Evolutionary conservation across 2,329 filamentous ascomycete genomes (phyloP).

Genomic region (Penicillium corylophilum): DNA sequence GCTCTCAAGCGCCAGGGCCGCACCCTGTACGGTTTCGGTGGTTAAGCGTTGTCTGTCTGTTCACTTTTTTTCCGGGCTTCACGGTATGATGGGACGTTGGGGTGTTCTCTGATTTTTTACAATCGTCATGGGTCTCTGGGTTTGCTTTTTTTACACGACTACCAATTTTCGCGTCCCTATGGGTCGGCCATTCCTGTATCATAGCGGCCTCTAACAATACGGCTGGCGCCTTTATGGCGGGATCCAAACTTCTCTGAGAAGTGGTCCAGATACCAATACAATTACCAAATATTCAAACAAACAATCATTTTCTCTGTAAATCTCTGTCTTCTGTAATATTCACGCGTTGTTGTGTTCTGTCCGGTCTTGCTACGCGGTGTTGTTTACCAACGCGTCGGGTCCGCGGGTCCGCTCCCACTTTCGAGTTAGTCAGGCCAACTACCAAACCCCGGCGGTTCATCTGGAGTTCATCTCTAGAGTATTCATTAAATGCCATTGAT

Average conservation of each 20-base stretch:
- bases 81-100: conserved; percentile 47
- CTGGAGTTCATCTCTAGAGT: background rate
- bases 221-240: conserved; percentile 37
- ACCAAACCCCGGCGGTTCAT: too few relatives aligned
- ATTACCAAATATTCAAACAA: conserved; percentile 14
- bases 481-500: too few relatives aligned
- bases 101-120: conserved; percentile 43
- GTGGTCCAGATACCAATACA: conserved; percentile 40
- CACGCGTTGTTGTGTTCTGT: background rate
- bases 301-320: background rate
- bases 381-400: background rate
- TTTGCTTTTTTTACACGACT: conserved; percentile 41
- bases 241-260: conserved; percentile 20
- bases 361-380: background rate
- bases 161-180: conserved; percentile 36
- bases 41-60: conserved; percentile 56
- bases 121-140: conserved; percentile 45
- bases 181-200: conserved; percentile 43
- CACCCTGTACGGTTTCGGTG: conserved; percentile 87
- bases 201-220: conserved; percentile 39
- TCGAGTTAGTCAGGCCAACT: background rate
- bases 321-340: background rate
- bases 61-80: conserved; percentile 44
- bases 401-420: background rate
- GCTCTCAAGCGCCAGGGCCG: conserved; percentile 64